Conservation (phyloP, 768 basidiomycete species). For the Boletus rex-veris region DNA sequence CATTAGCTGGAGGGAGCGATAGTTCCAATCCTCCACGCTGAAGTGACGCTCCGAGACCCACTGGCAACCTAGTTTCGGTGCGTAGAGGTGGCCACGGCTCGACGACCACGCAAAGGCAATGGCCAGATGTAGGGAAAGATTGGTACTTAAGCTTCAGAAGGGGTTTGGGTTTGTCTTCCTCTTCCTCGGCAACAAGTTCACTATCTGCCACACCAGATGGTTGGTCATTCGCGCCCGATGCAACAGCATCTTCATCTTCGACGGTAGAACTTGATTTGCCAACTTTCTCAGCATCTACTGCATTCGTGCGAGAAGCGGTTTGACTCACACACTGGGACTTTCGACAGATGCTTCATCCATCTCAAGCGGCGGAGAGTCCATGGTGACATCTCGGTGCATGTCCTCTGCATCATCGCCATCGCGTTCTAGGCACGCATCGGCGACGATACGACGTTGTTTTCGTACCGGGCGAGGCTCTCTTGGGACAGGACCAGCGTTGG, state of each 20-base stretch:
- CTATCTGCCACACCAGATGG: conserved; percentile 16
- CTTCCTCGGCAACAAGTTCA: conserved; percentile 49
- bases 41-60: conserved; percentile 27
- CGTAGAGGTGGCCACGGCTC: conserved; percentile 72
- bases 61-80: conserved; percentile 31
- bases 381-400: conserved; percentile 12
- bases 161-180: conserved; percentile 73
- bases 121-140: conserved; percentile 67
- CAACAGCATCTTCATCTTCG: background rate
- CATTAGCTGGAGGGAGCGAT: conserved; percentile 17
- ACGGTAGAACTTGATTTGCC: background rate
- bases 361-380: conserved; percentile 9
- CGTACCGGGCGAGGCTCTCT: conserved; percentile 29
- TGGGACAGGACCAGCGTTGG: conserved; percentile 7
- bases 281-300: background rate
- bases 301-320: background rate
- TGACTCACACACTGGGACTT: conserved; percentile 6
- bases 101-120: conserved; percentile 77
- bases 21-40: conserved; percentile 28
- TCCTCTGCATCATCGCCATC: conserved; percentile 16
- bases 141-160: conserved; percentile 61
- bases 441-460: conserved; percentile 27
- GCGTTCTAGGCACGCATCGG: conserved; percentile 27
- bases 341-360: background rate
- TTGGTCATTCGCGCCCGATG: background rate